Percentiles rank a stretch among this genome's conserved stretches.
Conservation (phyloP, 2,329 filamentous ascomycete species). For the Didymella sp. region DNA sequence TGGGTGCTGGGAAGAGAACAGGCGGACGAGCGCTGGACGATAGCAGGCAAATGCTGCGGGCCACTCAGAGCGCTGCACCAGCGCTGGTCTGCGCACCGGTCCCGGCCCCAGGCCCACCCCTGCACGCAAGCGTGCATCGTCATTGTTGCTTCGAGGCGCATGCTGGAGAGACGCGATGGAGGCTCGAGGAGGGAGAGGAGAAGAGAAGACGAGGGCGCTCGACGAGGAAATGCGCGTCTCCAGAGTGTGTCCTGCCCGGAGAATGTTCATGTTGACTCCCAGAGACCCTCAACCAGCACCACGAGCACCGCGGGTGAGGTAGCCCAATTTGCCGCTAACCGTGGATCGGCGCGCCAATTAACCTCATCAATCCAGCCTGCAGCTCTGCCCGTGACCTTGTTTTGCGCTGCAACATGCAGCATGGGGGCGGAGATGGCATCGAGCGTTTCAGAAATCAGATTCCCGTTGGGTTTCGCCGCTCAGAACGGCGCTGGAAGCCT, state of each 20-base stretch:
- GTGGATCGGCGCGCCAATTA: slow-evolving; percentile 27
- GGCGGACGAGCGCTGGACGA: slow-evolving; percentile 19
- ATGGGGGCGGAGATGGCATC: not conserved
- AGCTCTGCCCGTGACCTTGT: slow-evolving; percentile 2
- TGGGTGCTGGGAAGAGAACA: slow-evolving; percentile 23
- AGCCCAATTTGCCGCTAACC: slow-evolving; percentile 18
- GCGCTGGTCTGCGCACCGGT: slow-evolving; percentile 24
- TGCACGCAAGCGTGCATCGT: slow-evolving; percentile 22
- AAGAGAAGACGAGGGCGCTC: not conserved
- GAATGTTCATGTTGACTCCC: slow-evolving; percentile 1
- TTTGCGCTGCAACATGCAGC: not conserved
- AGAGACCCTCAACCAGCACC: slow-evolving; percentile 6
- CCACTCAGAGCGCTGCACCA: slow-evolving; percentile 31
- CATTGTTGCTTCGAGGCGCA: not conserved
- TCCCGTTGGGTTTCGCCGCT: no score
- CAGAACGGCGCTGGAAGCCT: not conserved
- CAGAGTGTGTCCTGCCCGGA: not conserved
- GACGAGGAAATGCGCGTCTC: not conserved
- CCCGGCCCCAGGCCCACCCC: slow-evolving; percentile 30
- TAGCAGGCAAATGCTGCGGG: slow-evolving; percentile 20
- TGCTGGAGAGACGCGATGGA: not conserved
- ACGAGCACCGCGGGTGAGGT: slow-evolving; percentile 12
- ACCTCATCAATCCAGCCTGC: slow-evolving; percentile 9
- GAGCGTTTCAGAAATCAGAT: not conserved
- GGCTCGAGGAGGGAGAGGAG: not conserved